Conservation (phyloP, 176 grass and related monocot genomes). For the Oryza punctata region DNA sequence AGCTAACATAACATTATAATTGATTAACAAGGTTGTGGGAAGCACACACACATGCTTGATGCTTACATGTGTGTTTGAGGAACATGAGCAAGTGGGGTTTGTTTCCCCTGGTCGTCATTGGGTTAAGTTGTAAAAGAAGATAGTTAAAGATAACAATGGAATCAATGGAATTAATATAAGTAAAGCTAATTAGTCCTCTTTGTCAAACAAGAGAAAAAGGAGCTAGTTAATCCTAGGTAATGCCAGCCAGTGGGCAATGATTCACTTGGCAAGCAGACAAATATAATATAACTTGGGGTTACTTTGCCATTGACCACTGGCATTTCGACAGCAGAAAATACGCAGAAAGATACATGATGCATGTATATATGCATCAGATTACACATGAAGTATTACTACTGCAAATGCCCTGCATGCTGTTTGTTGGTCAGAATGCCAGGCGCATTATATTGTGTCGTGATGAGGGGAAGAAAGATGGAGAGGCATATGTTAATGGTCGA, state of each 20-base stretch:
- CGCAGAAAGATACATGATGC: not conserved
- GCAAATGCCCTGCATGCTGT: not conserved
- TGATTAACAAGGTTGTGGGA: not conserved
- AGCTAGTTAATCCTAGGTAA: not conserved
- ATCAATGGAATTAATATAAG: not conserved
- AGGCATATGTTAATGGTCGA: not conserved
- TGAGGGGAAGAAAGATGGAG: not conserved
- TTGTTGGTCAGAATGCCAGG: not conserved
- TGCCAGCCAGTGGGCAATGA: slow-evolving; percentile 5
- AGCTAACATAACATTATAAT: not conserved
- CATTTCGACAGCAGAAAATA: not conserved
- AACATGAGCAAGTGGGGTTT: slow-evolving; percentile 24
- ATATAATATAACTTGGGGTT: not conserved
- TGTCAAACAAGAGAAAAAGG: not conserved
- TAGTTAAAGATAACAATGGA: not conserved
- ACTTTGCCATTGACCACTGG: slow-evolving; percentile 2
- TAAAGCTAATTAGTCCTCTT: not conserved
- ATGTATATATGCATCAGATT: not conserved
- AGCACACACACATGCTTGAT: not conserved
- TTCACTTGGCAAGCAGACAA: not conserved
- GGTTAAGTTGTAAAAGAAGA: not conserved
- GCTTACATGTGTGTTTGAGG: slow-evolving; percentile 26
- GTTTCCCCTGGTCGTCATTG: not conserved
- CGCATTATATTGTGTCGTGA: not conserved
- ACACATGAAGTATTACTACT: not conserved